Evolutionary conservation across 345 rosid species (phyloP).

Genomic region (Cardamine occulta): DNA sequence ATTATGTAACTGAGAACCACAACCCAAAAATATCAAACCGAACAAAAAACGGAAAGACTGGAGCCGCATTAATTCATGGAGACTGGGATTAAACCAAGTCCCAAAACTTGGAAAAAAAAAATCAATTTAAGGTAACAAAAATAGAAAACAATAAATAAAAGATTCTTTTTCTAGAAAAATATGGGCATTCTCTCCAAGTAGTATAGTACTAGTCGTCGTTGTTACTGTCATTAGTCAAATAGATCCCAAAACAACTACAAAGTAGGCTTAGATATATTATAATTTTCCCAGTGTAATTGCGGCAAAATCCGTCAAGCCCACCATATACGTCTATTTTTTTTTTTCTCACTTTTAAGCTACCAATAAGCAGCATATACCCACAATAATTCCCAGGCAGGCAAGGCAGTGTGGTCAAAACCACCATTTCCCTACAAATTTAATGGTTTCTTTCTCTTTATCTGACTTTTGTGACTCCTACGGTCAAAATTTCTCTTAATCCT

Average conservation of each 20-base stretch:
- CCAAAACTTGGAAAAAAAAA: constrained; percentile 9
- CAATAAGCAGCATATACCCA: not conserved
- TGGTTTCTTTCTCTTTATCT: not conserved
- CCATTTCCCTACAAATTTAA: not conserved
- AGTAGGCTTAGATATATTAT: too few relatives aligned
- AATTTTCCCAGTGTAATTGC: constrained; percentile 1
- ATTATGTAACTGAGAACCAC: too few relatives aligned
- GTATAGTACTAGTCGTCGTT: not conserved
- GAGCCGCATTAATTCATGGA: not conserved
- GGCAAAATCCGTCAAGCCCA: constrained; percentile 20
- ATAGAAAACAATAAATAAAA: constrained; percentile 20
- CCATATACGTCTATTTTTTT: not conserved
- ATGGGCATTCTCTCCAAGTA: not conserved
- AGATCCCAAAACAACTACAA: not conserved
- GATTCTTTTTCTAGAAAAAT: constrained; percentile 7
- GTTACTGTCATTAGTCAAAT: constrained; percentile 10
- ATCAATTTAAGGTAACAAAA: not conserved
- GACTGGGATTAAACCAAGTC: constrained; percentile 21
- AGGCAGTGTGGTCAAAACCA: constrained; percentile 15
- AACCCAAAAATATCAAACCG: too few relatives aligned
- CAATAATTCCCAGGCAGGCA: not conserved
- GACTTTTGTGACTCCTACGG: constrained; percentile 11
- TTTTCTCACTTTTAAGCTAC: too few relatives aligned
- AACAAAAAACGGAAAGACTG: too few relatives aligned
- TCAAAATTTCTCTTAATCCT: constrained; percentile 19